phyloP scores from a whole-genome alignment of 2,329 filamentous ascomycete species.

The Botrytis byssoidea region DNA sequence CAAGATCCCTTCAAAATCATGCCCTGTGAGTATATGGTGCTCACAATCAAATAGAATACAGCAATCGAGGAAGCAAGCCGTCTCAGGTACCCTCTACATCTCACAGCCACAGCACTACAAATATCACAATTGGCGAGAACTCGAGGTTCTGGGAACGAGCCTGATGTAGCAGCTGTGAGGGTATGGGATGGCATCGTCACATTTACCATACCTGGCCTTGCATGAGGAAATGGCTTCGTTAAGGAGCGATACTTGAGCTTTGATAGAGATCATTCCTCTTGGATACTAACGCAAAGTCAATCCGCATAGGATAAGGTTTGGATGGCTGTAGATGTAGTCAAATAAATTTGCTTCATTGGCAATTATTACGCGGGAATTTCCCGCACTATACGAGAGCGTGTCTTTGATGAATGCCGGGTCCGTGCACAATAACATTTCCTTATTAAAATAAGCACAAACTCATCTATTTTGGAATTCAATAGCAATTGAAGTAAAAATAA shows the following conservation, averaged over 20 bases:
- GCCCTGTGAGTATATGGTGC: neutral
- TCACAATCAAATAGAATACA: slow-evolving; percentile 39
- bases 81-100: slow-evolving; percentile 41
- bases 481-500: no score
- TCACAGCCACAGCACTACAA: slow-evolving; percentile 41
- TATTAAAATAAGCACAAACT: no score
- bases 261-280: neutral
- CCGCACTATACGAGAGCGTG: no score
- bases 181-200: slow-evolving; percentile 41
- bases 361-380: neutral
- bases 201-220: neutral
- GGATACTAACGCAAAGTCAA: no score
- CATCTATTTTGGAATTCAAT: no score
- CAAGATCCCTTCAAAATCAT: neutral
- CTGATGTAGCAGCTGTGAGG: slow-evolving; percentile 41
- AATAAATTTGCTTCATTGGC: neutral
- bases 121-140: slow-evolving; percentile 40
- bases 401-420: no score
- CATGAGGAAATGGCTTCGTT: neutral
- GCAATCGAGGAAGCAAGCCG: slow-evolving; percentile 36
- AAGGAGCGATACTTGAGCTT: neutral
- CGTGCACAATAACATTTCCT: no score
- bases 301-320: neutral
- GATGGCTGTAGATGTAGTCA: neutral
- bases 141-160: slow-evolving; percentile 39